These are phyloP conservation scores for Vitis hybrid DNA, from an alignment of 177 flowering plant species.

Conservation along the genomic window DNA sequence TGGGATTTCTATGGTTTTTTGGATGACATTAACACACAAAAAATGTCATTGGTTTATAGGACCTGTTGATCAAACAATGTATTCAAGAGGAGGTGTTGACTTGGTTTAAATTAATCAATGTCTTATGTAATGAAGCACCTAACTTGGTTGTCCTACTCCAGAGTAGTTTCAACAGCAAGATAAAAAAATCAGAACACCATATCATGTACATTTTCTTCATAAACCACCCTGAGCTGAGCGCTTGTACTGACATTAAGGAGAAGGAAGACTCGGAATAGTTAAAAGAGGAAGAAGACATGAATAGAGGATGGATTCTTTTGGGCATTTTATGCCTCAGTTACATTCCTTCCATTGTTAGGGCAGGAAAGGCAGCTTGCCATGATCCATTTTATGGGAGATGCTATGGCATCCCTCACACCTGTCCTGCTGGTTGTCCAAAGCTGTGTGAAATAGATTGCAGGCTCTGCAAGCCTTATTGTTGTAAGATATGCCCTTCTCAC, in stretches of 20 bases:
- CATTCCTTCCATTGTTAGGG: conserved; percentile 10
- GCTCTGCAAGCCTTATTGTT: conserved; percentile 27
- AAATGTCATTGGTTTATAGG: too few species aligned
- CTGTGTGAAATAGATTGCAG: conserved; percentile 26
- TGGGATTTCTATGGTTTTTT: too few species aligned
- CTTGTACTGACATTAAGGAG: background rate
- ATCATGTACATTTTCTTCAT: background rate
- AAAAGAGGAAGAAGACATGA: background rate
- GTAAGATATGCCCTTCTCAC: conserved; percentile 10
- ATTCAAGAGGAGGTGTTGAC: conserved; percentile 4
- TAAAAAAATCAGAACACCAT: background rate
- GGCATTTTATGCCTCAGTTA: conserved; percentile 10
- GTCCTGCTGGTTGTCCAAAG: conserved; percentile 25
- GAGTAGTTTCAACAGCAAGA: conserved; percentile 1
- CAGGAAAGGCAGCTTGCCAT: conserved; percentile 22
- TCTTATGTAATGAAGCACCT: conserved; percentile 9
- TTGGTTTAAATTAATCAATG: background rate
- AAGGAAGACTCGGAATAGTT: background rate
- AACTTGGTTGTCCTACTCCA: conserved; percentile 7
- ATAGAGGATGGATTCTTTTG: conserved; percentile 6
- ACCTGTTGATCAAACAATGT: background rate
- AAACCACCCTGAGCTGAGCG: background rate
- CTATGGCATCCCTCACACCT: conserved; percentile 18
- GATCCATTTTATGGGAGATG: conserved; percentile 15
- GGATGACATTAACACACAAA: too few species aligned